These are phyloP conservation scores for Hericium erinaceus DNA, from an alignment of 768 basidiomycete genomes.

Conservation along the genomic window DNA sequence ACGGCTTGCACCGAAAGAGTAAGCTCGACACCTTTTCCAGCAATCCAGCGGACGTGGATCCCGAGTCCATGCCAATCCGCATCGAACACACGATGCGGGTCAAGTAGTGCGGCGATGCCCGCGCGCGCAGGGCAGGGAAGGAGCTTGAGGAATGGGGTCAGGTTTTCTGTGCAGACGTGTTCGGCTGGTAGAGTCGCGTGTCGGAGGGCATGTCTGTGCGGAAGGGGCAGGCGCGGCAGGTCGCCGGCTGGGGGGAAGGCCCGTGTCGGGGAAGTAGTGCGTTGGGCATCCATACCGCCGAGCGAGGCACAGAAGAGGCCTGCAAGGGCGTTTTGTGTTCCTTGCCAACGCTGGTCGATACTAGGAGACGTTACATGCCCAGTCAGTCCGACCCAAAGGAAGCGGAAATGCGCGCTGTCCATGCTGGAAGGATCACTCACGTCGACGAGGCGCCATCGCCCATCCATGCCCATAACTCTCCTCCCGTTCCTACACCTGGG, in stretches of 20 bases:
- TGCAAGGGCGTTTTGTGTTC: conserved; percentile 79
- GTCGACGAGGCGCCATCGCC: conserved; percentile 46
- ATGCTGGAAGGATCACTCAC: conserved; percentile 26
- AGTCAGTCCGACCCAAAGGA: background rate
- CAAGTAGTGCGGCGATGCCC: conserved; percentile 74
- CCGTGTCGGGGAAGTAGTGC: conserved; percentile 57
- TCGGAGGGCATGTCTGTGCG: conserved; percentile 42
- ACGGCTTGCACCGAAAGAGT: conserved; percentile 67
- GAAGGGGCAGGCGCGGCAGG: conserved; percentile 35
- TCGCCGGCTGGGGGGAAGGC: conserved; percentile 57
- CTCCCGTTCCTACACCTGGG: conserved; percentile 71
- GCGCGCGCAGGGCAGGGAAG: conserved; percentile 87
- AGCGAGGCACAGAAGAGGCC: conserved; percentile 94
- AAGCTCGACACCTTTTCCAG: conserved; percentile 46
- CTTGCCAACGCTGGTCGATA: conserved; percentile 71
- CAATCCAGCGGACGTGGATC: conserved; percentile 61
- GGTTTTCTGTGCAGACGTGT: conserved; percentile 93
- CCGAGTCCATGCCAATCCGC: conserved; percentile 89
- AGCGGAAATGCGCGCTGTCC: too few species aligned
- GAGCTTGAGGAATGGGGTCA: conserved; percentile 92
- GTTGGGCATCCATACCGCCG: conserved; percentile 63
- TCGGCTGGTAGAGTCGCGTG: conserved; percentile 77
- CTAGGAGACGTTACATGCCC: conserved; percentile 25
- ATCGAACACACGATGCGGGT: conserved; percentile 80
- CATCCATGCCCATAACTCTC: conserved; percentile 90